A percentile compares a stretch with the other conserved stretches of the same genome.
phyloP scores from a whole-genome alignment of 2,329 filamentous ascomycete species.

The Pseudogymnoascus sp. region DNA sequence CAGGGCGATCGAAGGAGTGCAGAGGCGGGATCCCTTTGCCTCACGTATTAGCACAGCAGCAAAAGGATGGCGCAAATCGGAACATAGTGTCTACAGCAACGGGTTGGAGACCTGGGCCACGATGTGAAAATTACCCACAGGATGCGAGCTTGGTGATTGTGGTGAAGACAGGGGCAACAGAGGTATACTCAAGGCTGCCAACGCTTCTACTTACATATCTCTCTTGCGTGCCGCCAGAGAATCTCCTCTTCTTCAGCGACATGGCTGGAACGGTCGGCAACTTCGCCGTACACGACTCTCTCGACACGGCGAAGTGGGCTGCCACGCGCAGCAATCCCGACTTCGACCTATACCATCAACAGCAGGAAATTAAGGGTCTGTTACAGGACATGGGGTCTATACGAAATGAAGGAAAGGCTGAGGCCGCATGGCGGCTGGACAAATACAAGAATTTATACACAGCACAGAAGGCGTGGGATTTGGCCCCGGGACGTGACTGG shows the following conservation, averaged over 20 bases:
- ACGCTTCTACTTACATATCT: slow-evolving; percentile 47
- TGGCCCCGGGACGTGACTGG: slow-evolving; percentile 15
- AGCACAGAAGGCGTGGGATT: slow-evolving; percentile 10
- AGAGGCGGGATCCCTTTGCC: not conserved
- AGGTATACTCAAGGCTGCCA: slow-evolving; percentile 44
- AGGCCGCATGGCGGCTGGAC: slow-evolving; percentile 13
- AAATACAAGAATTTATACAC: slow-evolving; percentile 16
- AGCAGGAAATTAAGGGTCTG: slow-evolving; percentile 23
- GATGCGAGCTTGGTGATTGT: slow-evolving; percentile 42
- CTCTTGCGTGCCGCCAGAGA: slow-evolving; percentile 37
- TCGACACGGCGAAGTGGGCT: slow-evolving; percentile 37
- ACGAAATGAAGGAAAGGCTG: slow-evolving; percentile 15
- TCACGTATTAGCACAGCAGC: not conserved
- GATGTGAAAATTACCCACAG: slow-evolving; percentile 37
- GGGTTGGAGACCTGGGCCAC: not conserved
- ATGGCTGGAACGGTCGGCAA: slow-evolving; percentile 42
- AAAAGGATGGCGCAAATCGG: not conserved
- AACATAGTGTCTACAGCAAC: not conserved
- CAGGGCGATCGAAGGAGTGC: not conserved
- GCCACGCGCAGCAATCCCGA: slow-evolving; percentile 40
- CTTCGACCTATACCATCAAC: slow-evolving; percentile 30
- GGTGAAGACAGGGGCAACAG: slow-evolving; percentile 51
- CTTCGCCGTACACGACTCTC: slow-evolving; percentile 38
- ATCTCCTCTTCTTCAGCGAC: slow-evolving; percentile 53
- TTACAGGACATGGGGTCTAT: slow-evolving; percentile 35